Base-by-base conservation (phyloP, 1,284 basidiomycete species). In the Fomitopsis betulina region DNA sequence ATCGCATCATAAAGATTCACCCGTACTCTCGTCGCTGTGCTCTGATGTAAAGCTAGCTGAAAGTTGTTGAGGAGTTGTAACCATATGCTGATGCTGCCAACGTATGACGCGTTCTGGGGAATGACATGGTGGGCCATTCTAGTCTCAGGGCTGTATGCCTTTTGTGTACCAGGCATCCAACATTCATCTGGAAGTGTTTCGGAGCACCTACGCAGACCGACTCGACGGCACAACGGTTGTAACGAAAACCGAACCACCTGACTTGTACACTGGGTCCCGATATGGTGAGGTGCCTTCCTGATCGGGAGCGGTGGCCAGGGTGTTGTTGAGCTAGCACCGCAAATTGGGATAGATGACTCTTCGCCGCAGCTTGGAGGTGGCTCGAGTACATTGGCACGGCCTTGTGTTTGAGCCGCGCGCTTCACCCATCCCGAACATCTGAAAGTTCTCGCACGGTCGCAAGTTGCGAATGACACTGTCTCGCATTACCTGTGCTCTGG, bases 1-100 rank as follows among this genome's bases (percentile, higher is more conserved):
- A 66, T 67, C 53, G 66, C 65, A 54, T 66, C 65, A 49, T 67
- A 54, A n/a, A 62, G 39, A 3, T 21, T 9, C 9, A 15, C 15
- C 21, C 8, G 38, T 32, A 32, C n/a, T 33, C 17, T 51, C 32
- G 2, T 27, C 19, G 40, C 30, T 50, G 47, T 3, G n/a, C 10
- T 21, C 21, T 23, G 6, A 38, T 50, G 51, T 33, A n/a, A 53
- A 23, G 35, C 15, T 42, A 9, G 21, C 15, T 43, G 32, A 10
- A 43, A 19, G 23, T 8, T 19, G 23, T 9, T 35, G 30, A 17
- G 9, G 30, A 32, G 25, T n/a, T 35, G 32, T 51, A 35, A 23
- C 33, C 21, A 10, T 51, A 51, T 51, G 49, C 49, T 47, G 45
- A 47, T 47, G 42, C 10, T 10, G 23, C 6, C 21, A 21, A 45